A percentile compares a stretch with the other conserved stretches of the same genome.
These are phyloP conservation scores for Cetraspora pellucida DNA, from an alignment of 192 early-diverging fungal genomes.

Conservation along the genomic window DNA sequence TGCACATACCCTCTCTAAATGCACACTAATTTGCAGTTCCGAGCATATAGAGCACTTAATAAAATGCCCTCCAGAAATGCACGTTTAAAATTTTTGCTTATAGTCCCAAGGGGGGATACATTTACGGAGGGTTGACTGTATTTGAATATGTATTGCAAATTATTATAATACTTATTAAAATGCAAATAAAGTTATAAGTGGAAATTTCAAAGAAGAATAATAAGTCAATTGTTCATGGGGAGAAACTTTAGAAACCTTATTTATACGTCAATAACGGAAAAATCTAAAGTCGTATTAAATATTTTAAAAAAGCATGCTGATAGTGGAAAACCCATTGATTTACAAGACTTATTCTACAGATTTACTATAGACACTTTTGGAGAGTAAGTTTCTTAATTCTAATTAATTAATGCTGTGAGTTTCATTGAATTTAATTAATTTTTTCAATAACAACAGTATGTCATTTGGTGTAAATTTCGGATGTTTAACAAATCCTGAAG, in stretches of 20 bases:
- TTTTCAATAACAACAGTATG: conserved; percentile 29
- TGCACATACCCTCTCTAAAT: too few species aligned
- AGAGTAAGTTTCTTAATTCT: conserved; percentile 32
- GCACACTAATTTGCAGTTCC: too few species aligned
- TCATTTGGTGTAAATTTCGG: conserved; percentile 44
- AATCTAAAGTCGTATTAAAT: not conserved
- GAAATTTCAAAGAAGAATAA: conserved; percentile 20
- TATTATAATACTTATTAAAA: not conserved
- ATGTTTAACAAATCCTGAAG: conserved; percentile 36
- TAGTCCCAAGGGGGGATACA: too few species aligned
- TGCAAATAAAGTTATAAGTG: not conserved
- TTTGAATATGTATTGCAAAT: not conserved
- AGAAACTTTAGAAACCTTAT: conserved; percentile 27
- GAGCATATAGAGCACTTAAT: too few species aligned
- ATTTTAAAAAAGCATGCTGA: conserved; percentile 31
- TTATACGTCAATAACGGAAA: not conserved
- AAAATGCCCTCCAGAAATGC: too few species aligned
- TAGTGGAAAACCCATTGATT: conserved; percentile 41
- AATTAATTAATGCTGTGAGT: not conserved
- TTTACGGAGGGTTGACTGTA: too few species aligned
- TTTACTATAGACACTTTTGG: conserved; percentile 49
- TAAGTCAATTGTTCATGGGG: not conserved
- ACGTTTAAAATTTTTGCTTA: too few species aligned
- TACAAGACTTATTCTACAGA: conserved; percentile 51
- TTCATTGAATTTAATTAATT: not conserved